Evolutionary conservation across 2,329 filamentous ascomycete genomes (phyloP).

Genomic region (Hypoxylon sp.): DNA sequence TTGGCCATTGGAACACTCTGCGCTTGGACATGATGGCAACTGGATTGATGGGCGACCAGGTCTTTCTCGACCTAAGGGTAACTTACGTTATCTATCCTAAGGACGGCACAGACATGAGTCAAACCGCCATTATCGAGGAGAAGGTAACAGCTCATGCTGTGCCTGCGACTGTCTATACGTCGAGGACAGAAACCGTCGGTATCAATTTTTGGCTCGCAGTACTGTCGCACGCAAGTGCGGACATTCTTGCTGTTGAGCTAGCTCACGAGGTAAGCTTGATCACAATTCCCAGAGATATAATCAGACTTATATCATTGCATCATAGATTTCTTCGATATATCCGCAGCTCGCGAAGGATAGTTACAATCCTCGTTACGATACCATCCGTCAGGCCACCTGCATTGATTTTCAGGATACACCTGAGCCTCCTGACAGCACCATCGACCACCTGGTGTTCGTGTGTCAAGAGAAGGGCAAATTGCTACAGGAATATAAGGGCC

Average conservation of each 20-base stretch:
- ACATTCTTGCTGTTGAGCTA: background rate
- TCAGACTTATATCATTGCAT: background rate
- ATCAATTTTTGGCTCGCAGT: slow-evolving; percentile 18
- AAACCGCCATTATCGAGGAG: background rate
- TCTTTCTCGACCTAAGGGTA: background rate
- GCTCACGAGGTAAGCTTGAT: slow-evolving; percentile 5
- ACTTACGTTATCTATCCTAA: slow-evolving; percentile 15
- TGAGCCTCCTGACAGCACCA: background rate
- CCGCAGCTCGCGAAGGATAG: background rate
- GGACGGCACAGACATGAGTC: slow-evolving; percentile 3
- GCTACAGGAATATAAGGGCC: background rate
- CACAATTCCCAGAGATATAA: background rate
- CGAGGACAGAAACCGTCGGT: slow-evolving; percentile 2
- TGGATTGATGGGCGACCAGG: background rate
- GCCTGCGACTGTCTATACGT: slow-evolving; percentile 1
- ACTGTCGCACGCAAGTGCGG: background rate
- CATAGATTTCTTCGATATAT: slow-evolving; percentile 14
- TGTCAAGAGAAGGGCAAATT: slow-evolving; percentile 11
- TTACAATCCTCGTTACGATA: background rate
- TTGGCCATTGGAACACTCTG: no score
- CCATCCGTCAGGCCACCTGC: background rate
- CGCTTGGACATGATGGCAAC: background rate
- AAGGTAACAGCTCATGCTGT: background rate
- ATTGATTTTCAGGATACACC: background rate
- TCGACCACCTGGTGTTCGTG: slow-evolving; percentile 10